These are phyloP conservation scores for Lotus japonicus DNA, from an alignment of 306 rosid species.

Conservation along the genomic window DNA sequence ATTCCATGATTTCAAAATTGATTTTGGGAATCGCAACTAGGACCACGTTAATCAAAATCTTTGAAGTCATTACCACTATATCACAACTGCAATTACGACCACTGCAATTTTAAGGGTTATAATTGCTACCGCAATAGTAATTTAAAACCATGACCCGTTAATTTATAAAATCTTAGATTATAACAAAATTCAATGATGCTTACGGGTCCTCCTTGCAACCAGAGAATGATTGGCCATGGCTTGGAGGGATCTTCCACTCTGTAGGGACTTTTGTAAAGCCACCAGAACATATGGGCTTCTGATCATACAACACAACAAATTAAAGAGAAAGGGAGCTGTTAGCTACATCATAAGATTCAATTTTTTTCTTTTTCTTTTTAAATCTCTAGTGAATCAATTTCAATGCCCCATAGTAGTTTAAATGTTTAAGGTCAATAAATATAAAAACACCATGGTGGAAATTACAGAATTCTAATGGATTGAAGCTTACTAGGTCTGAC, in stretches of 20 bases:
- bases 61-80: too few species aligned
- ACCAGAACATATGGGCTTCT: constrained; percentile 92
- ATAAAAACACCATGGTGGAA: background rate
- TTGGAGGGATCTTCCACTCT: constrained; percentile 60
- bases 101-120: too few species aligned
- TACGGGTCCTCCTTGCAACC: constrained; percentile 93
- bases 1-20: too few species aligned
- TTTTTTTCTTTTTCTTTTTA: too few species aligned
- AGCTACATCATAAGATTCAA: background rate
- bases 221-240: constrained; percentile 83
- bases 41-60: too few species aligned
- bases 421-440: background rate
- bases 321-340: background rate
- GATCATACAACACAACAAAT: background rate
- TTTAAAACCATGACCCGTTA: too few species aligned
- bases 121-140: too few species aligned
- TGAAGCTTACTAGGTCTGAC: constrained; percentile 76
- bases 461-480: background rate
- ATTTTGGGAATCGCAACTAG: too few species aligned
- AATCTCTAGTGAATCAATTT: background rate
- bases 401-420: too few species aligned
- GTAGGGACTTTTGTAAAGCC: constrained; percentile 68
- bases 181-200: background rate
- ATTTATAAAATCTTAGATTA: too few species aligned
- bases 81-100: too few species aligned